A percentile compares a stretch with the other conserved stretches of the same genome.
Conservation (phyloP, 164 flowering plant genomes). For the Tinospora cordifolia region DNA sequence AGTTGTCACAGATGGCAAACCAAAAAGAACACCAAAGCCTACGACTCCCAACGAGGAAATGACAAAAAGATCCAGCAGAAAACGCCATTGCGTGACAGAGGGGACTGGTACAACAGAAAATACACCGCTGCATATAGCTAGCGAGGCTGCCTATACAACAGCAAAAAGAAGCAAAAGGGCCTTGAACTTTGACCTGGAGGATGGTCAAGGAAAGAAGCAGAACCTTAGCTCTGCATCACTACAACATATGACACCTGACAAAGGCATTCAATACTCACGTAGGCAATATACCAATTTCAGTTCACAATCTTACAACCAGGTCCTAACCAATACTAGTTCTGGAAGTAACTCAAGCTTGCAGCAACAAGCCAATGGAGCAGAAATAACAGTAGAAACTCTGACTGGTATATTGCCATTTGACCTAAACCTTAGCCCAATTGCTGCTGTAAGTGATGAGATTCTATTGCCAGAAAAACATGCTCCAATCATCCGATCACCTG, state of each 20-base stretch:
- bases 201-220: conserved; percentile 18
- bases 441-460: conserved; percentile 13
- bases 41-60: conserved; percentile 18
- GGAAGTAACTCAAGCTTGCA: conserved; percentile 4
- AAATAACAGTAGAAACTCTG: conserved; percentile 12
- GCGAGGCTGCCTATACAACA: conserved; percentile 9
- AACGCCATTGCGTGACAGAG: conserved; percentile 18
- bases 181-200: conserved; percentile 47
- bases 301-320: conserved; percentile 21
- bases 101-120: conserved; percentile 6
- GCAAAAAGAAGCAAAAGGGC: conserved; percentile 42
- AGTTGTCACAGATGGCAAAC: conserved; percentile 61
- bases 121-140: conserved; percentile 9
- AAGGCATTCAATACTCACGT: not conserved
- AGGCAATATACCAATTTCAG: conserved; percentile 8
- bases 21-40: conserved; percentile 36
- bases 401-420: conserved; percentile 7
- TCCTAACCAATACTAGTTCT: conserved; percentile 2
- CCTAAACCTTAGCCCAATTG: conserved; percentile 14
- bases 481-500: conserved; percentile 3
- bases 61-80: conserved; percentile 12
- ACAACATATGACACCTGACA: not conserved
- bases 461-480: conserved; percentile 10
- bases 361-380: conserved; percentile 15
- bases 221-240: not conserved